These are phyloP conservation scores for Paspalum vaginatum DNA, from an alignment of 176 grass and related monocot species.

Conservation along the genomic window DNA sequence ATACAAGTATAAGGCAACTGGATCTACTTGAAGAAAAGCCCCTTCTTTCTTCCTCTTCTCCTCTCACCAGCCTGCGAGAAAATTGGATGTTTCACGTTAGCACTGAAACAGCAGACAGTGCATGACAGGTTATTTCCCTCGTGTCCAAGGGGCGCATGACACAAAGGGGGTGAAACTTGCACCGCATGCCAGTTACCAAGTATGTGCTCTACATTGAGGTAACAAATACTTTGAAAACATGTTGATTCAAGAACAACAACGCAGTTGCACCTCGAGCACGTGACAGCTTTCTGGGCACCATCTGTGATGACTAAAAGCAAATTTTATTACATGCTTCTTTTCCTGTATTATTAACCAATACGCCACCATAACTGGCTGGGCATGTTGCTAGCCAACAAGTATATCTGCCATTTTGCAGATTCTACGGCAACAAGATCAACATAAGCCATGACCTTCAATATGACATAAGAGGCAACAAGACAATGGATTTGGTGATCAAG, in stretches of 20 bases:
- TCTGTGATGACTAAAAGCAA: background rate
- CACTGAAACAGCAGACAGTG: background rate
- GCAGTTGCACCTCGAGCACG: background rate
- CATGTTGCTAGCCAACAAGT: background rate
- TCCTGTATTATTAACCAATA: background rate
- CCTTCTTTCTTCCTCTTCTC: constrained; percentile 70
- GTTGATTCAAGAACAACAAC: background rate
- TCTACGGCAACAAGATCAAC: background rate
- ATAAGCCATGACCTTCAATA: background rate
- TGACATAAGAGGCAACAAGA: background rate
- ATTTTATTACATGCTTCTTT: background rate
- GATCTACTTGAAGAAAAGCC: constrained; percentile 88
- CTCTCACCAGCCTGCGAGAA: constrained; percentile 78
- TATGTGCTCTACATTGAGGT: background rate
- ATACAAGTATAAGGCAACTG: constrained; percentile 2
- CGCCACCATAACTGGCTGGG: background rate
- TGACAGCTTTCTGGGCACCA: background rate
- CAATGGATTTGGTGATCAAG: background rate
- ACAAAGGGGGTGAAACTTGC: background rate
- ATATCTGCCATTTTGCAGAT: background rate
- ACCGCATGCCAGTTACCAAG: background rate
- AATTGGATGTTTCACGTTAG: constrained; percentile 27
- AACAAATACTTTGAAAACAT: background rate
- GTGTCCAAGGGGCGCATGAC: background rate
- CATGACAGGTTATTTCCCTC: background rate